phyloP scores from a whole-genome alignment of 1,284 basidiomycete species.

The Moniliophthora roreri region DNA sequence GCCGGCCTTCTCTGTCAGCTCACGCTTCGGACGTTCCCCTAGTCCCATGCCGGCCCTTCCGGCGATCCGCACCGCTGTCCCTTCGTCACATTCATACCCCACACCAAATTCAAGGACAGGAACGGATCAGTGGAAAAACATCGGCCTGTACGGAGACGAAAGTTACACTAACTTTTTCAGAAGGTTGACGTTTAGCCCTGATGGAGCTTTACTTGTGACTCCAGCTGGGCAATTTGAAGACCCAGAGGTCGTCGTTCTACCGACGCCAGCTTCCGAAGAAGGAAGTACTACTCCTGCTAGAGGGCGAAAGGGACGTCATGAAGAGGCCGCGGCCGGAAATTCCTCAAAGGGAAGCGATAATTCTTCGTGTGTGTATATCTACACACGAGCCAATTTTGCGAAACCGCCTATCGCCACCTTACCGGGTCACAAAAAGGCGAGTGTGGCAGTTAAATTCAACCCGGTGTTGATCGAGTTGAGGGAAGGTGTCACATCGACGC shows the following conservation, averaged over 20 bases:
- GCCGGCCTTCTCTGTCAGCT: slow-evolving; percentile 45
- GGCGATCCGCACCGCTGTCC: slow-evolving; percentile 66
- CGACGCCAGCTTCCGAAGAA: slow-evolving; percentile 31
- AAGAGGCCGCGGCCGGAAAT: slow-evolving; percentile 31
- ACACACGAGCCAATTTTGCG: slow-evolving; percentile 91
- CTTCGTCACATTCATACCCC: slow-evolving; percentile 9
- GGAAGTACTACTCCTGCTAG: slow-evolving; percentile 45
- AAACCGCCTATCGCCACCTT: slow-evolving; percentile 91
- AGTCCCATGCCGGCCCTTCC: slow-evolving; percentile 83
- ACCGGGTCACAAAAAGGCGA: slow-evolving; percentile 95
- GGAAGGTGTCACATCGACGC: slow-evolving; percentile 47
- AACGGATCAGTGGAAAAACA: slow-evolving; percentile 31
- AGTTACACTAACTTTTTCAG: slow-evolving; percentile 96
- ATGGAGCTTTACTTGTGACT: slow-evolving; percentile 90
- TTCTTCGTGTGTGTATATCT: slow-evolving; percentile 88
- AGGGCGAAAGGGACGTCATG: slow-evolving; percentile 53
- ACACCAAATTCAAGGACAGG: slow-evolving; percentile 11
- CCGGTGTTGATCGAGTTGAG: slow-evolving; percentile 92
- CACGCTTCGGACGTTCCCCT: slow-evolving; percentile 78
- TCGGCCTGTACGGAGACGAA: slow-evolving; percentile 92
- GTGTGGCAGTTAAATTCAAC: slow-evolving; percentile 91
- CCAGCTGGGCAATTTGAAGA: slow-evolving; percentile 97
- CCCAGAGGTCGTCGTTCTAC: slow-evolving; percentile 58
- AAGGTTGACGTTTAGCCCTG: slow-evolving; percentile 90
- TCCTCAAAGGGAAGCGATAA: slow-evolving; percentile 8